Conservation (phyloP, 23 red algal species). For the Rhodosorus marinus region DNA sequence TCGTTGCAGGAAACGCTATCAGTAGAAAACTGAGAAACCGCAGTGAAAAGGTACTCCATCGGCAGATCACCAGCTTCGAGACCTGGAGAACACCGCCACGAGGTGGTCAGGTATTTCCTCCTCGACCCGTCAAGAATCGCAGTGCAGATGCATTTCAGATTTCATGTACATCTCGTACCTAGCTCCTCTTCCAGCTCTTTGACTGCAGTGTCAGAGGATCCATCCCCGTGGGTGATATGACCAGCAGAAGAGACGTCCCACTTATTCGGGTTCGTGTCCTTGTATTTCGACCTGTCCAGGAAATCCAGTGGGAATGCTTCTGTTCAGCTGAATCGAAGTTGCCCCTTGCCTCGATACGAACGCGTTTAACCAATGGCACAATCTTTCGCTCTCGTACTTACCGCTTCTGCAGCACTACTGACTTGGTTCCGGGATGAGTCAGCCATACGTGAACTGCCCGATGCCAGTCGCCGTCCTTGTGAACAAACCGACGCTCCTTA, state of each 20-base stretch:
- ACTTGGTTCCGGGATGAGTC: no score
- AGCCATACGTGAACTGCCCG: slow-evolving; percentile 75
- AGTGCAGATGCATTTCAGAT: no score
- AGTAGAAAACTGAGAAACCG: no score
- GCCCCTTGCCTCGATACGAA: neutral
- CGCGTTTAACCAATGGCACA: neutral
- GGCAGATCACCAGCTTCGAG: no score
- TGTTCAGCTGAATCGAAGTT: neutral
- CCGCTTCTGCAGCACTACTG: no score
- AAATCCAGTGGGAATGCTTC: slow-evolving; percentile 8
- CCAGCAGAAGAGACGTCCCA: slow-evolving; percentile 87
- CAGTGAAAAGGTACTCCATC: no score
- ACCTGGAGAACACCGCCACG: no score
- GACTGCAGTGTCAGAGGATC: slow-evolving; percentile 12
- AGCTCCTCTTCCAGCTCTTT: slow-evolving; percentile 73
- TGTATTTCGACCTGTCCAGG: slow-evolving; percentile 25
- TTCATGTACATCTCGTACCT: no score
- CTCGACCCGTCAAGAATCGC: no score
- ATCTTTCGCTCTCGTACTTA: no score
- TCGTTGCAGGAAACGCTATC: no score
- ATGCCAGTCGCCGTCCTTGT: slow-evolving; percentile 77
- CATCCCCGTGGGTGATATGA: slow-evolving; percentile 60
- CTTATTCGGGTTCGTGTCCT: slow-evolving; percentile 67
- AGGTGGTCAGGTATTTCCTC: no score
- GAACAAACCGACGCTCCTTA: slow-evolving; percentile 40